Base-by-base conservation (phyloP, 164 flowering plant genomes). In the Piper betle region DNA sequence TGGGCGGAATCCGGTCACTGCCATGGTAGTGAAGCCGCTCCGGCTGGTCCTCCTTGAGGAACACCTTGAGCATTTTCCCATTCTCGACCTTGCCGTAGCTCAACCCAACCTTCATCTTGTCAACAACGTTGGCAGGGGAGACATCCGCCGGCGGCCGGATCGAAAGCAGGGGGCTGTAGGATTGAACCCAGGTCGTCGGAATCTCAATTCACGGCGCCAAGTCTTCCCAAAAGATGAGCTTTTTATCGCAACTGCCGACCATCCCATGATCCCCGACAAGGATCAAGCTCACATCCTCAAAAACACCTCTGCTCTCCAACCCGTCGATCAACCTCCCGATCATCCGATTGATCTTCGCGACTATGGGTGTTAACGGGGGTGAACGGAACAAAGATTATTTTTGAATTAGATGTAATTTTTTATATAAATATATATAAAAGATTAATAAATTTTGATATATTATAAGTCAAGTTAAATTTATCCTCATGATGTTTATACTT, bases 261-360 rank as follows among this genome's bases (percentile, higher is more conserved):
- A 93, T 93, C 16, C 99, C 99, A 79, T 93, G 99, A 81, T 93
- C 99, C 56, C 99, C 99, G n/a, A 93, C 82, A 79, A 90, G 42
- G 37, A 93, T 78, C 18, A 90, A 75, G 38, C 57, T 84, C 19
- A 89, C 98, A 80, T 93, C 98, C 73, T 93, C 94, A 67, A 89
- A 84, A 50, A 86, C 76, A 63, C 88, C 96, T 79, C 85, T 79
- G 15, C 78, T 72, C 50, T 93, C 97, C 19, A 89, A 52, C n/a
- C 98, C 97, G 15, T 71, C 42, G 58, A 93, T 90, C 78, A 93
- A 66, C 66, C 79, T 84, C 62, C 96, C 98, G 52, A 93, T 86
- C 86, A 93, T 62, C 50, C 65, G 61, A 84, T 93, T 96, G 39
- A 93, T 75, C 7, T 77, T 70, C 40, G 77, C 87, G 57, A 93